These are phyloP conservation scores for Akanthomyces muscarius DNA, from an alignment of 2,329 filamentous ascomycete species.

Conservation along the genomic window DNA sequence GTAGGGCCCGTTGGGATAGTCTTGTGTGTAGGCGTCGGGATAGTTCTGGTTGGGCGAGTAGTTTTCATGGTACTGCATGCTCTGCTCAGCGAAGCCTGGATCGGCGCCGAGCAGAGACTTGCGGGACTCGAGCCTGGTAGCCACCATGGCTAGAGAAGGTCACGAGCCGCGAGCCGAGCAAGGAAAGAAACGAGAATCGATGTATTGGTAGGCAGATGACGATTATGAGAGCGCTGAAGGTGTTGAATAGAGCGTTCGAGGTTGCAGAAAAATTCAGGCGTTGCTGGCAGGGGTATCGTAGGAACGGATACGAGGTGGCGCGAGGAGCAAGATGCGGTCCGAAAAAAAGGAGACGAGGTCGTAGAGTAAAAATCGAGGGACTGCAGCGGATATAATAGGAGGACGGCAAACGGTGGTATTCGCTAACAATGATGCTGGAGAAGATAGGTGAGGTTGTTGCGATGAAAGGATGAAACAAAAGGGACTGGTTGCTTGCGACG, in stretches of 20 bases:
- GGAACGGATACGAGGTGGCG: conserved; percentile 8
- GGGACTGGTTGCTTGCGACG: background rate
- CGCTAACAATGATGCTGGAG: conserved; percentile 4
- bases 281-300: background rate
- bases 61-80: conserved; percentile 22
- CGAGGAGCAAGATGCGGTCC: background rate
- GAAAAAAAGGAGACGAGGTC: background rate
- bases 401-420: background rate
- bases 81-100: conserved; percentile 34
- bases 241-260: background rate
- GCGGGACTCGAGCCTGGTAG: conserved; percentile 38
- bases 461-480: conserved; percentile 11
- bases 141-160: conserved; percentile 30
- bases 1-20: conserved; percentile 25
- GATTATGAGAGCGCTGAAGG: background rate
- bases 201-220: background rate
- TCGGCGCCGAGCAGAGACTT: conserved; percentile 38
- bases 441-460: background rate
- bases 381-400: background rate
- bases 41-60: conserved; percentile 22
- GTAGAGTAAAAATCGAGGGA: background rate
- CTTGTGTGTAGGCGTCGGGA: conserved; percentile 27
- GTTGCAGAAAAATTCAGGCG: background rate
- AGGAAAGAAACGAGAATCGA: background rate
- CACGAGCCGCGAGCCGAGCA: background rate